Percentiles rank a stretch among this genome's conserved stretches.
Conservation (phyloP, 1,284 basidiomycete species). For the Trichosporon sp. region DNA sequence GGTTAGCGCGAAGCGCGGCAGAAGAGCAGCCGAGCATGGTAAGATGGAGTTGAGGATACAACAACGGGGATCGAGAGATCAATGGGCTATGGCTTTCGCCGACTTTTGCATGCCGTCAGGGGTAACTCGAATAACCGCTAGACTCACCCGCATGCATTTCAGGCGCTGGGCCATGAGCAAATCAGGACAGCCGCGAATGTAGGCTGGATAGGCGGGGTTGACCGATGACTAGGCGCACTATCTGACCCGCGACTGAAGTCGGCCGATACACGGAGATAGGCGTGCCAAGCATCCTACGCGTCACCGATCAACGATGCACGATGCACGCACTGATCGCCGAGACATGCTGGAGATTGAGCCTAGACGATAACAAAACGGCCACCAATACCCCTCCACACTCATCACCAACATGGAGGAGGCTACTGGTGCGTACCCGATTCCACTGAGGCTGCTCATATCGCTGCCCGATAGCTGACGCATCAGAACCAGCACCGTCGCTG, state of each 20-base stretch:
- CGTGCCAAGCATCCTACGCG: neutral
- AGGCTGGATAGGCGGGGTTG: neutral
- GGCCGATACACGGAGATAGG: neutral
- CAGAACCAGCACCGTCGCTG: slow-evolving; percentile 27
- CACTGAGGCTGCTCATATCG: neutral
- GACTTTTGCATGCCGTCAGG: neutral
- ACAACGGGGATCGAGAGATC: neutral
- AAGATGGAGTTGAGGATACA: neutral
- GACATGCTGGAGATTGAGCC: neutral
- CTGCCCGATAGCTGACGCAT: neutral
- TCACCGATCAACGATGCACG: slow-evolving; percentile 2
- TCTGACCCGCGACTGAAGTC: neutral
- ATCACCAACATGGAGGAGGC: slow-evolving; percentile 24
- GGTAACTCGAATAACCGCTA: neutral
- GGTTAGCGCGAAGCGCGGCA: slow-evolving; percentile 21
- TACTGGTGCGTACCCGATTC: slow-evolving; percentile 19
- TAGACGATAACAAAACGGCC: neutral
- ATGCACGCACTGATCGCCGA: neutral
- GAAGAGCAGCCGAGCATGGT: slow-evolving; percentile 18
- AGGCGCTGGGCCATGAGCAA: neutral
- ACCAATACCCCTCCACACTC: neutral
- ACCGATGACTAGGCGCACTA: neutral
- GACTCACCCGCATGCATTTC: neutral
- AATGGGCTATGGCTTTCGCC: neutral
- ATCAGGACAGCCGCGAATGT: neutral